These are phyloP conservation scores for Trichocladium antarcticum DNA, from an alignment of 495 filamentous ascomycete genomes.

Conservation along the genomic window DNA sequence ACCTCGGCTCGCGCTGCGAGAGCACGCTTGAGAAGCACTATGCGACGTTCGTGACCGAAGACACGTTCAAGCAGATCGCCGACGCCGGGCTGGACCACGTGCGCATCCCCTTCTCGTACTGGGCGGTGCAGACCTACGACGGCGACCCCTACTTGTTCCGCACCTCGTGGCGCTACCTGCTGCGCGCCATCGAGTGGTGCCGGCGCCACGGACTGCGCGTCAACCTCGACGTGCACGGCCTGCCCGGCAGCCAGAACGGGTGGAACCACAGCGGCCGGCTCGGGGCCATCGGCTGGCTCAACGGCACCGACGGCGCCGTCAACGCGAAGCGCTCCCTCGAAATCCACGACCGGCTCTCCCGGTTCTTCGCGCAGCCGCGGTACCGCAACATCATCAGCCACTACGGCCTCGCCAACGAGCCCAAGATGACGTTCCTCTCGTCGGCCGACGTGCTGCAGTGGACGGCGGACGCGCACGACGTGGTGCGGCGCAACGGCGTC, in stretches of 20 bases:
- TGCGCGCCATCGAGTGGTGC: slow-evolving; percentile 84
- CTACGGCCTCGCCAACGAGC: slow-evolving; percentile 83
- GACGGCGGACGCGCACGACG: slow-evolving; percentile 50
- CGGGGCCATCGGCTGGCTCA: slow-evolving; percentile 64
- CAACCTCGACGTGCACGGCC: slow-evolving; percentile 84
- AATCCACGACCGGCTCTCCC: slow-evolving; percentile 64
- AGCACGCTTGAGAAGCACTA: slow-evolving; percentile 79
- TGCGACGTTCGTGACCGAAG: slow-evolving; percentile 69
- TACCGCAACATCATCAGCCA: slow-evolving; percentile 76
- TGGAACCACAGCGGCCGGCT: slow-evolving; percentile 80
- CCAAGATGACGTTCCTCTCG: slow-evolving; percentile 59
- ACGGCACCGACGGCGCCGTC: slow-evolving; percentile 54
- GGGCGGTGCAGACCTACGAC: slow-evolving; percentile 78
- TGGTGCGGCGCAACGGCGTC: slow-evolving; percentile 62
- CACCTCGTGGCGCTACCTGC: slow-evolving; percentile 85
- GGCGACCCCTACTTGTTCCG: slow-evolving; percentile 81
- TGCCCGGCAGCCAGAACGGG: slow-evolving; percentile 78
- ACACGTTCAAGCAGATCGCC: slow-evolving; percentile 72
- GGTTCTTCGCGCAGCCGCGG: slow-evolving; percentile 75
- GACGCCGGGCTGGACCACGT: slow-evolving; percentile 92
- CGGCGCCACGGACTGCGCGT: slow-evolving; percentile 89
- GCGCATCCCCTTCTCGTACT: slow-evolving; percentile 89
- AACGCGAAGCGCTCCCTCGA: slow-evolving; percentile 72
- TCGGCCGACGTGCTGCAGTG: slow-evolving; percentile 52
- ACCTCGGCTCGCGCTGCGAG: slow-evolving; percentile 53